phyloP scores from a whole-genome alignment of 2,329 filamentous ascomycete species.

The Pseudogymnoascus verrucosus region DNA sequence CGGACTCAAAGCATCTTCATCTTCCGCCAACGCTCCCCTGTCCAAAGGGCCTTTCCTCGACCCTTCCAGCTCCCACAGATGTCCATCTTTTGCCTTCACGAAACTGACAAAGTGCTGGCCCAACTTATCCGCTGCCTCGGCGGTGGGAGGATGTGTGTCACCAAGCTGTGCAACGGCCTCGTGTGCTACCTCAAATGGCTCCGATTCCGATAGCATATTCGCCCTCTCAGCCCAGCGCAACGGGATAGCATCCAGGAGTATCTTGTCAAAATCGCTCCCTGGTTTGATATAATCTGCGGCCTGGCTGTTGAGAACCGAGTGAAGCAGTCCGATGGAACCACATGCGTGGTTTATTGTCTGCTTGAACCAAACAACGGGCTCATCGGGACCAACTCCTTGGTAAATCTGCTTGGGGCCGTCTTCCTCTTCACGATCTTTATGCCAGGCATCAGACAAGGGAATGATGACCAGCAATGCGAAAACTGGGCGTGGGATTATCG shows the following conservation, averaged over 20 bases:
- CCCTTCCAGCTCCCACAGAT: conserved; percentile 64
- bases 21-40: conserved; percentile 43
- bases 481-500: conserved; percentile 81
- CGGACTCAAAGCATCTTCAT: conserved; percentile 67
- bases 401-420: conserved; percentile 60
- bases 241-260: conserved; percentile 62
- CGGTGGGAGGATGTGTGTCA: conserved; percentile 70
- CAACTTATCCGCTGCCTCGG: conserved; percentile 57
- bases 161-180: conserved; percentile 67
- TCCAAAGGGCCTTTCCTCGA: conserved; percentile 58
- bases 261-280: conserved; percentile 40
- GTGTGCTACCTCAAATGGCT: conserved; percentile 70
- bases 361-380: conserved; percentile 86
- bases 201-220: conserved; percentile 68
- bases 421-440: conserved; percentile 65
- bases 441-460: conserved; percentile 72
- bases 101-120: conserved; percentile 97
- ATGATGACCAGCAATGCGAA: conserved; percentile 88
- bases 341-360: conserved; percentile 94
- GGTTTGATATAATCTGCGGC: conserved; percentile 36
- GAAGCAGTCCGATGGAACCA: conserved; percentile 80
- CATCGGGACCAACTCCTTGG: conserved; percentile 53
- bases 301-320: conserved; percentile 71
- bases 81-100: conserved; percentile 63
- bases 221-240: conserved; percentile 60